Conservation (phyloP, 1,284 basidiomycete genomes). For the Papiliotrema nemorosa region DNA sequence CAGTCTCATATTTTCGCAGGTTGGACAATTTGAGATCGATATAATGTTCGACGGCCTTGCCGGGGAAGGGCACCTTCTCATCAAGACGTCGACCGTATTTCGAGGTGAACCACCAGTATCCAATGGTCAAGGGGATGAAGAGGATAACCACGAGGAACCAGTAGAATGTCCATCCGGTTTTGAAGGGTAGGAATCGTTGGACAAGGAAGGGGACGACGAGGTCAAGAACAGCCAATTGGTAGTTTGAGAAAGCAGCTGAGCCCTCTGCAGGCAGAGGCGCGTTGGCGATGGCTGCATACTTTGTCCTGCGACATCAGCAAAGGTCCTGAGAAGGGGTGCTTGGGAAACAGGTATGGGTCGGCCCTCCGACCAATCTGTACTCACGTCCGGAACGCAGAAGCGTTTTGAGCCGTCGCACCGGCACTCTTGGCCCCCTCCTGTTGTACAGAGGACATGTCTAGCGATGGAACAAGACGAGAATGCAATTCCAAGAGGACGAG, state of each 20-base stretch:
- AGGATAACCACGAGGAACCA: slow-evolving; percentile 72
- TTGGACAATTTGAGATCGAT: slow-evolving; percentile 83
- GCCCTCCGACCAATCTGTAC: background rate
- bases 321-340: slow-evolving; percentile 1
- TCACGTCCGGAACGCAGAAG: slow-evolving; percentile 12
- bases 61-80: slow-evolving; percentile 81
- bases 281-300: slow-evolving; percentile 55
- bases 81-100: slow-evolving; percentile 77
- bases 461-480: background rate
- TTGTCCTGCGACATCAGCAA: slow-evolving; percentile 34
- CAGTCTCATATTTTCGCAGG: slow-evolving; percentile 72
- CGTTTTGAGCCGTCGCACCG: background rate
- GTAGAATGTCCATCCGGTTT: slow-evolving; percentile 63
- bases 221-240: slow-evolving; percentile 71
- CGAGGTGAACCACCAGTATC: slow-evolving; percentile 88
- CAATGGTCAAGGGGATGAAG: slow-evolving; percentile 72
- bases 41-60: slow-evolving; percentile 81
- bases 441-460: background rate
- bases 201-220: slow-evolving; percentile 74
- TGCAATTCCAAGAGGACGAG: background rate
- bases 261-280: slow-evolving; percentile 85
- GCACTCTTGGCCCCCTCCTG: background rate
- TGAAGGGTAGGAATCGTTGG: slow-evolving; percentile 65
- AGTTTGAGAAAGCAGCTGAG: slow-evolving; percentile 75
- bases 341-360: background rate